Base-by-base conservation (phyloP, 371 early-diverging fungal species). In the Antonospora locustae region DNA sequence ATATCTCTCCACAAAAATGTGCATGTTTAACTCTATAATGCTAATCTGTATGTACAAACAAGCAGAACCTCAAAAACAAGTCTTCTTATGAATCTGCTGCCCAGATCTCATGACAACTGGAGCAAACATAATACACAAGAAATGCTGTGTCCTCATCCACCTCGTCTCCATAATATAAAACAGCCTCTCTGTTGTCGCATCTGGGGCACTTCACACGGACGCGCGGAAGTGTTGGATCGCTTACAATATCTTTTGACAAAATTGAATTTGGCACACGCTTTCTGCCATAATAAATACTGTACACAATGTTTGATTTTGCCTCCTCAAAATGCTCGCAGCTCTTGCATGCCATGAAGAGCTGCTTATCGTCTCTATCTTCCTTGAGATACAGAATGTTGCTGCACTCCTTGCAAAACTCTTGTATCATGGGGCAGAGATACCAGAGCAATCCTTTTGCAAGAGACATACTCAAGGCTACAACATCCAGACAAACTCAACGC, bases 381-480 rank as follows among this genome's bases (percentile, higher is more conserved):
- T 84, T 80, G 29, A 94, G 94, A 76, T 92, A 91, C 58, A 93
- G 76, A 78, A 91, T 77, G 68, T 92, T 90, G 78, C 84, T 84
- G 78, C 94, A 75, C 32, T 75, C 76, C 51, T 58, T 55, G 52
- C 76, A 75, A 49, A 73, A 75, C 43, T 72, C 55, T 24, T 65
- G 52, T 14, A 47, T 54, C 65, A 64, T 63, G 24, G 29, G 23
- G 41, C 16, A 30, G 23, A 7, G 17, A n/a, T n/a, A n/a, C n/a
- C n/a, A n/a, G n/a, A n/a, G n/a, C n/a, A n/a, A n/a, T n/a, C n/a
- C n/a, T n/a, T n/a, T n/a, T n/a, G n/a, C n/a, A n/a, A n/a, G n/a
- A n/a, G n/a, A n/a, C n/a, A n/a, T n/a, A n/a, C n/a, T n/a, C n/a
- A n/a, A n/a, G n/a, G n/a, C n/a, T n/a, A n/a, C n/a, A n/a, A n/a